Base-by-base conservation (phyloP, 129 eudicot genomes). In the Smallanthus sonchifolius region DNA sequence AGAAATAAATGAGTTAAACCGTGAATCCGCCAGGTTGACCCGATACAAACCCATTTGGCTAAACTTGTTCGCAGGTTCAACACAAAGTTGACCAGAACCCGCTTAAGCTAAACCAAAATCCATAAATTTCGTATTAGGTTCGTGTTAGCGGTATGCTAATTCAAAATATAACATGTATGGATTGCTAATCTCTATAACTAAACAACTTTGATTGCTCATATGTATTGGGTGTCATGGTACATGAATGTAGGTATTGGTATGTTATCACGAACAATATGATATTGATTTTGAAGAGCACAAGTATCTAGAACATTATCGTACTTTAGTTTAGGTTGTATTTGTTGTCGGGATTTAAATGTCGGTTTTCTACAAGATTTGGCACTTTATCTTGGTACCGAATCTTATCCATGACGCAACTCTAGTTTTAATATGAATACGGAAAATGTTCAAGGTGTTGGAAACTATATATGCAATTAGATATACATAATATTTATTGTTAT, bases 361-460 rank as follows among this genome's bases (percentile, higher is more conserved):
- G 43, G 52, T 55, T 67, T n/a, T 67, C 54, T 67, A 67, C 61
- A 59, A 47, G 75, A 56, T 76, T 55, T 17, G 60, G 45, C 15
- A 34, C 62, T 74, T 77, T 56, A 67, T 77, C 75, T 34, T 77
- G 6, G 62, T 32, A 56, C 75, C 81, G 3, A 67, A 76, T 54
- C 49, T 77, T 77, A 67, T 76, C 80, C 45, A 30, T 65, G n/a
- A 36, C 67, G 38, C 36, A 17, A 38, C 66, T 10, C 74, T 28
- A 62, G 7, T 16, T 37, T 60, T 52, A 4, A 37, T 73, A 19
- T 73, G 19, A n/a, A 6, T n/a, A 32, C 13, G 10, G 9, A 5
- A 69, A 11, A 45, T 6, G 35, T 37, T 17, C 64, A 7, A 7
- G 7, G 6, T 38, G 24, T n/a, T 63, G 60, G 51, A 11, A n/a